Evolutionary conservation across 345 rosid genomes (phyloP).

Genomic region (Hevea brasiliensis): DNA sequence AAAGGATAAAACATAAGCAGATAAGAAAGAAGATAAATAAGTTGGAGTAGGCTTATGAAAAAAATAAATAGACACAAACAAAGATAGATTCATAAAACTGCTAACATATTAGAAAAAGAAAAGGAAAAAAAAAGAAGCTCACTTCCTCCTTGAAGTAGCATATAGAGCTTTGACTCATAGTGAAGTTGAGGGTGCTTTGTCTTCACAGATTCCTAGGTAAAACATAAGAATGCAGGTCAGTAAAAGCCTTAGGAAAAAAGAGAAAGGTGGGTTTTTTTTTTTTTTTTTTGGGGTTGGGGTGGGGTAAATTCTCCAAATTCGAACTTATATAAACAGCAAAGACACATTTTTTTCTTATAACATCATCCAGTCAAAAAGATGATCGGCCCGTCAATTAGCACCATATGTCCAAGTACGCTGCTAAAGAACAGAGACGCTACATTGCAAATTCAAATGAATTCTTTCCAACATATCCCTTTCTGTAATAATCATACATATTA

Average conservation of each 20-base stretch:
- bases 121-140: constrained; percentile 25
- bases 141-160: constrained; percentile 94
- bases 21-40: constrained; percentile 8
- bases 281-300: too few relatives aligned
- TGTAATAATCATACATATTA: not conserved
- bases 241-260: too few relatives aligned
- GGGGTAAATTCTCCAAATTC: too few relatives aligned
- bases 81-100: not conserved
- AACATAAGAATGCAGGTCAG: constrained; percentile 1
- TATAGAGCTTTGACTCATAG: constrained; percentile 75
- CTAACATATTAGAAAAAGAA: too few relatives aligned
- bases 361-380: too few relatives aligned
- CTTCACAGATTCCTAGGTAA: constrained; percentile 63
- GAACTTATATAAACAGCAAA: too few relatives aligned
- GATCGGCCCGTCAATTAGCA: too few relatives aligned
- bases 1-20: constrained; percentile 1
- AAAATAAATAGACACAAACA: not conserved
- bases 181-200: constrained; percentile 90
- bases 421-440: not conserved
- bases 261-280: too few relatives aligned
- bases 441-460: not conserved
- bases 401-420: not conserved
- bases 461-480: not conserved
- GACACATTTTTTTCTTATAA: too few relatives aligned
- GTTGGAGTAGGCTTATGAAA: not conserved